phyloP scores from a whole-genome alignment of 768 basidiomycete genomes.

The Lactarius psammicola region DNA sequence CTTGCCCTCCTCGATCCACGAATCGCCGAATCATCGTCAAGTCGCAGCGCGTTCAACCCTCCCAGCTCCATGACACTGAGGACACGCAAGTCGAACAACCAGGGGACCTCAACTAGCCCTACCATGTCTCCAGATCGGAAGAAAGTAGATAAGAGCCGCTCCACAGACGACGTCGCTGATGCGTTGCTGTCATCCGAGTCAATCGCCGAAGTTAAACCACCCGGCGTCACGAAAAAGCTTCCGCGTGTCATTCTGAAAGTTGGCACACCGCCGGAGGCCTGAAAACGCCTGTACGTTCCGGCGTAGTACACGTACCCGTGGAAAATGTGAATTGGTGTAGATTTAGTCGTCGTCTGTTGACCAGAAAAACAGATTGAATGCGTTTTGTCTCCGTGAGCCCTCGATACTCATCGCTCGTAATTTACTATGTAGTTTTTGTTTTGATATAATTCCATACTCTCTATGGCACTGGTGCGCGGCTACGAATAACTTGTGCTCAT shows the following conservation, averaged over 20 bases:
- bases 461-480: too few relatives aligned
- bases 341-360: not conserved
- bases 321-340: not conserved
- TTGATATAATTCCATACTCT: too few relatives aligned
- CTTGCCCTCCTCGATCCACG: constrained; percentile 21
- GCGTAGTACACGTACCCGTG: not conserved
- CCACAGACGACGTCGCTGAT: not conserved
- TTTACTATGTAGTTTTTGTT: not conserved
- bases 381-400: not conserved
- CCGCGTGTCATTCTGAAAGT: constrained; percentile 29
- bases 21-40: constrained; percentile 8
- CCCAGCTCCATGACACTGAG: constrained; percentile 27
- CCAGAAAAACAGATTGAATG: not conserved
- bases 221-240: constrained; percentile 21
- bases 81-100: constrained; percentile 11
- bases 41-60: constrained; percentile 13
- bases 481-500: too few relatives aligned
- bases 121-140: constrained; percentile 10
- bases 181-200: constrained; percentile 4
- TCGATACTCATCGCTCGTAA: not conserved
- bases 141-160: constrained; percentile 2
- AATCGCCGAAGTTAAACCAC: constrained; percentile 7
- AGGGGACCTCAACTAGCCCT: not conserved
- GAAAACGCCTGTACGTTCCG: not conserved
- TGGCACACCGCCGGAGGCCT: constrained; percentile 22